Percentiles rank a stretch among this genome's conserved stretches.
Evolutionary conservation across 2,329 filamentous ascomycete species (phyloP).

Genomic region (Claviceps arundinis): DNA sequence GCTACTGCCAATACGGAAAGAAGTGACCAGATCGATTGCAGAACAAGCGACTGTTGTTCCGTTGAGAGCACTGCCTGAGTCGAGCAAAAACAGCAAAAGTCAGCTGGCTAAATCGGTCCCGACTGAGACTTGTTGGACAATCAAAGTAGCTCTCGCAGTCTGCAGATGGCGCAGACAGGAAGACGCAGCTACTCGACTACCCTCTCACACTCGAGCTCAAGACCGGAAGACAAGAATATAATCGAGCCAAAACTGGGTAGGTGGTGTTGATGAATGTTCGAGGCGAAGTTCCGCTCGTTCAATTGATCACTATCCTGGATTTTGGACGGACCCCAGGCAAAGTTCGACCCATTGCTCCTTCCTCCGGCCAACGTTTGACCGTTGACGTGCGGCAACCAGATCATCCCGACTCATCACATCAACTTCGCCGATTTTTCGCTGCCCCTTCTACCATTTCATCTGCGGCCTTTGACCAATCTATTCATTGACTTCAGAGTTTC

Average conservation of each 20-base stretch:
- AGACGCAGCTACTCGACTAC: not conserved
- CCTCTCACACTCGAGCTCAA: not conserved
- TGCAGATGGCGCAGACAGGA: not conserved
- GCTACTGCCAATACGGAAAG: not conserved
- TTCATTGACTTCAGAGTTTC: not conserved
- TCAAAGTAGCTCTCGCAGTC: not conserved
- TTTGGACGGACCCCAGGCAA: too few species aligned
- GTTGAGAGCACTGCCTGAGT: not conserved
- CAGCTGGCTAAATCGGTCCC: not conserved
- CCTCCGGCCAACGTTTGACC: too few species aligned
- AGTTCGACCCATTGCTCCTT: too few species aligned
- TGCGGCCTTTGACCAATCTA: too few species aligned
- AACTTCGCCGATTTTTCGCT: too few species aligned
- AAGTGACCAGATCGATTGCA: not conserved
- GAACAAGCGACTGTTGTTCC: not conserved
- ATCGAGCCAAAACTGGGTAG: not conserved
- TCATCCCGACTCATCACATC: too few species aligned
- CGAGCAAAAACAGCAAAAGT: not conserved
- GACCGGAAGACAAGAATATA: too few species aligned
- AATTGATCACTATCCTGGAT: too few species aligned
- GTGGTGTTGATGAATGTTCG: not conserved
- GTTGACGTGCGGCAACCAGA: too few species aligned
- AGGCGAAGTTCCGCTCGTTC: not conserved
- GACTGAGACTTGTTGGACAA: conserved; percentile 1
- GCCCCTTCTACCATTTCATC: too few species aligned